These are phyloP conservation scores for Kingdonia uniflora DNA, from an alignment of 164 flowering plant species.

Conservation along the genomic window DNA sequence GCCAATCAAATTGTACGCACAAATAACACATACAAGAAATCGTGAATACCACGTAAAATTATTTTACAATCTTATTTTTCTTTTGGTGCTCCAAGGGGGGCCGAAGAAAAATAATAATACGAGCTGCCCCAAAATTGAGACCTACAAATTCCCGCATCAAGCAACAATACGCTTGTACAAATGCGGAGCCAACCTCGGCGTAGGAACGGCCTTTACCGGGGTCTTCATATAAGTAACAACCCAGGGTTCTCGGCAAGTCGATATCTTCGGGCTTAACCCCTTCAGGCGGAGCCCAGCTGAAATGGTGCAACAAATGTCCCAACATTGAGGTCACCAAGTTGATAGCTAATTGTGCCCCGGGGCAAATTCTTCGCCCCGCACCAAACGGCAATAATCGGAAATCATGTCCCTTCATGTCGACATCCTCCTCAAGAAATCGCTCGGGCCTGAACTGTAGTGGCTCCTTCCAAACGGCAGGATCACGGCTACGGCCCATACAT, in stretches of 20 bases:
- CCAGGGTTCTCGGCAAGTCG: slow-evolving; percentile 24
- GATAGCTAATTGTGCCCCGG: slow-evolving; percentile 20
- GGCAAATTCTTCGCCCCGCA: slow-evolving; percentile 22
- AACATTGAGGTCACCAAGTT: slow-evolving; percentile 23
- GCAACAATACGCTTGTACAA: slow-evolving; percentile 18
- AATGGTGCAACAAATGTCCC: slow-evolving; percentile 26
- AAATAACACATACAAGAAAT: no score
- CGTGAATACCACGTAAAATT: no score
- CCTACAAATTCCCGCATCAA: background rate
- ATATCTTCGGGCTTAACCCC: slow-evolving; percentile 16
- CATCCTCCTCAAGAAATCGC: slow-evolving; percentile 21
- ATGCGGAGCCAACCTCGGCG: slow-evolving; percentile 19
- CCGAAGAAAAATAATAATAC: no score
- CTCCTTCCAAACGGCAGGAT: slow-evolving; percentile 18
- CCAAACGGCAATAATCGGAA: slow-evolving; percentile 22
- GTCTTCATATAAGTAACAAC: slow-evolving; percentile 19
- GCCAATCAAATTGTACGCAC: no score
- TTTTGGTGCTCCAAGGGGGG: no score
- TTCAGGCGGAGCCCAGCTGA: slow-evolving; percentile 16
- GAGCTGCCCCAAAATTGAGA: no score
- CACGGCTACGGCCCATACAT: slow-evolving; percentile 27
- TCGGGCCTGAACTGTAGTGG: slow-evolving; percentile 22
- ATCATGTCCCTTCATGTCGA: slow-evolving; percentile 24
- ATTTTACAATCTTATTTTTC: no score
- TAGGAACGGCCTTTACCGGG: slow-evolving; percentile 16